These are phyloP conservation scores for Cryptosporidium muris DNA, from an alignment of 169 alveolate species.

Conservation along the genomic window DNA sequence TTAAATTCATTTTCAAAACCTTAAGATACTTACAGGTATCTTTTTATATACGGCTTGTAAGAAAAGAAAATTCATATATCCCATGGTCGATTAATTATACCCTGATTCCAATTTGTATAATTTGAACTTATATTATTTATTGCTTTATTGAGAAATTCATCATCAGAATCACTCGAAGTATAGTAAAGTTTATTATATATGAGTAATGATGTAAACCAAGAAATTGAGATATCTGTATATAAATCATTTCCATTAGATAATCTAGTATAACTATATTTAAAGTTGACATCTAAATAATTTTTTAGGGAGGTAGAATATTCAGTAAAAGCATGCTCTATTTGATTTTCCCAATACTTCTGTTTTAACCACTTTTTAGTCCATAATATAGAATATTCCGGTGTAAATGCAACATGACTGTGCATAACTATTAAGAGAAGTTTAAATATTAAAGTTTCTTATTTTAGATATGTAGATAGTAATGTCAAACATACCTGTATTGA, in stretches of 20 bases:
- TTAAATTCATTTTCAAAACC: no score
- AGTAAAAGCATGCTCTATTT: constrained; percentile 17
- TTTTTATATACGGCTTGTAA: neutral
- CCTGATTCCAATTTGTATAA: constrained; percentile 28
- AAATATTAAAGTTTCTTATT: neutral
- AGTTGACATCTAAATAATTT: neutral
- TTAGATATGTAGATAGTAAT: neutral
- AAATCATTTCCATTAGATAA: constrained; percentile 38
- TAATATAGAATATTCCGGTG: constrained; percentile 3
- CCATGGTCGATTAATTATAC: constrained; percentile 1
- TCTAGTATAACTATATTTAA: neutral
- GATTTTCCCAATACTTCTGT: constrained; percentile 56
- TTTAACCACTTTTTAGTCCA: constrained; percentile 56
- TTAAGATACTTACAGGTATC: no score
- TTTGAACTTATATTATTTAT: constrained; percentile 1
- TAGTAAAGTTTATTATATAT: neutral
- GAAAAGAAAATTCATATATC: constrained; percentile 14
- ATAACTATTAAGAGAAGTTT: constrained; percentile 6
- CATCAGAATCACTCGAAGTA: neutral
- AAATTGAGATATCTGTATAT: neutral
- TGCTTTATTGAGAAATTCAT: neutral
- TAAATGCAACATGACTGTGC: constrained; percentile 28
- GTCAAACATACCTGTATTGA: constrained; percentile 47
- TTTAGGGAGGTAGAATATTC: neutral
- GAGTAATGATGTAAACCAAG: constrained; percentile 32